These are phyloP conservation scores for Boletus speciosus DNA, from an alignment of 768 basidiomycete species.

Conservation along the genomic window DNA sequence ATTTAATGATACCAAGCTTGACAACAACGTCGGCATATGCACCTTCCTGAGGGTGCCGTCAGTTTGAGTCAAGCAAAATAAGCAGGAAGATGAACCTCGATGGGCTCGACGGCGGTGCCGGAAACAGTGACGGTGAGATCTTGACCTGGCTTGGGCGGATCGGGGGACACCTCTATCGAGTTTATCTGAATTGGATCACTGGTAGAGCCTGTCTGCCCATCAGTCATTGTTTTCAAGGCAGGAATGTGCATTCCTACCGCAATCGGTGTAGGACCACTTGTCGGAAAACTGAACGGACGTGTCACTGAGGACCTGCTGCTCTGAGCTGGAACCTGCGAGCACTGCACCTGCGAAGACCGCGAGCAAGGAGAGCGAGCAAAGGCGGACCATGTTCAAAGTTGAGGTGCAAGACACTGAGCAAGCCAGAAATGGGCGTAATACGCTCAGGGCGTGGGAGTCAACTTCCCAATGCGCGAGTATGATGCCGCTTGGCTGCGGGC, in stretches of 20 bases:
- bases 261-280: constrained; percentile 66
- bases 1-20: constrained; percentile 89
- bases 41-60: constrained; percentile 62
- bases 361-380: constrained; percentile 27
- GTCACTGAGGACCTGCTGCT: constrained; percentile 33
- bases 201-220: constrained; percentile 38
- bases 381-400: constrained; percentile 28
- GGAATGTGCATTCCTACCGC: constrained; percentile 53
- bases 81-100: constrained; percentile 53
- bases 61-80: constrained; percentile 1
- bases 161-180: constrained; percentile 72
- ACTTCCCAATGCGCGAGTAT: constrained; percentile 3
- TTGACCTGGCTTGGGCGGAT: constrained; percentile 86
- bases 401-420: constrained; percentile 14
- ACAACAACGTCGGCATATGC: constrained; percentile 87
- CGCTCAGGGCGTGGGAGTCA: constrained; percentile 18
- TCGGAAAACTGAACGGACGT: constrained; percentile 35
- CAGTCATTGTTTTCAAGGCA: background rate
- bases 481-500: background rate
- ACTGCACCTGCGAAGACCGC: constrained; percentile 24
- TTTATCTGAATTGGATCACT: constrained; percentile 57
- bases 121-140: constrained; percentile 82
- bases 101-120: constrained; percentile 51
- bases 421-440: constrained; percentile 20
- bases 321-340: constrained; percentile 19